phyloP scores from a whole-genome alignment of 139 green algal species.

The Closterium sp. region DNA sequence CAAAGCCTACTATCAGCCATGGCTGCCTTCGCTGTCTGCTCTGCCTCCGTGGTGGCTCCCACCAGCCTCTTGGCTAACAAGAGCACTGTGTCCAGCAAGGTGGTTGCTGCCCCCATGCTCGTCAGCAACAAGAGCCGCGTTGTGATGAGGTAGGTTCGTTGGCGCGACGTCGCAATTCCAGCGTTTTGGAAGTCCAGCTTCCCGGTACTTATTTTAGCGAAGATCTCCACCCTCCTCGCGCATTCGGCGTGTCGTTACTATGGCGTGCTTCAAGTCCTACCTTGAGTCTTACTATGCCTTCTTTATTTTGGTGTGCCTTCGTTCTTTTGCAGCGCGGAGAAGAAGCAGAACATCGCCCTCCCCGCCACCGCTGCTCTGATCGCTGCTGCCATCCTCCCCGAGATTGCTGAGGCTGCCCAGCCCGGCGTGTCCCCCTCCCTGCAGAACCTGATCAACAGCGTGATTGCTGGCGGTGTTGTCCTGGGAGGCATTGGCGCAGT shows the following conservation, averaged over 20 bases:
- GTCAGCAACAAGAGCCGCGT: not conserved
- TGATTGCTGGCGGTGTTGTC: slow-evolving; percentile 81
- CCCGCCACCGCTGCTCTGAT: slow-evolving; percentile 18
- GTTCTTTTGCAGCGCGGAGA: slow-evolving; percentile 10
- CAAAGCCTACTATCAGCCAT: not conserved
- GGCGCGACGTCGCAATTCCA: too few species aligned
- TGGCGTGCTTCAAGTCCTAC: not conserved
- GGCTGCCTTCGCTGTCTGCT: not conserved
- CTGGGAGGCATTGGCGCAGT: slow-evolving; percentile 78
- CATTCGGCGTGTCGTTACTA: too few species aligned
- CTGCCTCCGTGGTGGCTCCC: not conserved
- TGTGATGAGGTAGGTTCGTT: not conserved
- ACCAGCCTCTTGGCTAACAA: not conserved
- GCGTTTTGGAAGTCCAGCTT: too few species aligned
- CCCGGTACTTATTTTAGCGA: too few species aligned
- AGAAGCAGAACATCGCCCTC: slow-evolving; percentile 26
- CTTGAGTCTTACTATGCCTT: too few species aligned
- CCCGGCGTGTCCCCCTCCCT: slow-evolving; percentile 86
- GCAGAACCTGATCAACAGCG: slow-evolving; percentile 86
- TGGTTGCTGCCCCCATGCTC: not conserved
- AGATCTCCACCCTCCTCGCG: too few species aligned
- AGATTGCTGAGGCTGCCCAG: slow-evolving; percentile 46
- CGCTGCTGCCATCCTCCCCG: slow-evolving; percentile 19
- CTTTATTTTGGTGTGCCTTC: not conserved
- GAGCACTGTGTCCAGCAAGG: not conserved